phyloP scores from a whole-genome alignment of 257 asterid genomes.

The Apocynum venetum region DNA sequence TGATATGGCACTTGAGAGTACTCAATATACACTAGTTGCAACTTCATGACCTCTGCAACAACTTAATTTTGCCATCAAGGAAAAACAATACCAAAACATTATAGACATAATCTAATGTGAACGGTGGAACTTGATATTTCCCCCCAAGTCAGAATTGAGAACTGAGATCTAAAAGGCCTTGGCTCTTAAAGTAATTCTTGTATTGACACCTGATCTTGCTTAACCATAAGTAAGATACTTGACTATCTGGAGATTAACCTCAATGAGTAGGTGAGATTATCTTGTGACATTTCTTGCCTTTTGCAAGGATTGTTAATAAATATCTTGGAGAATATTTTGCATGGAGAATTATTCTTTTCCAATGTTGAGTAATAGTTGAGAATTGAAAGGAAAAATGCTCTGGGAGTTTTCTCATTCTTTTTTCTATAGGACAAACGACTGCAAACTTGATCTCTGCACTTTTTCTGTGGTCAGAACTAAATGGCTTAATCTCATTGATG shows the following conservation, averaged over 20 bases:
- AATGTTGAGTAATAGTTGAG: background rate
- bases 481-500: background rate
- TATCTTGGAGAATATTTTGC: background rate
- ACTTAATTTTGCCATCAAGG: background rate
- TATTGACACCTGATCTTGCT: background rate
- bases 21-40: background rate
- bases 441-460: background rate
- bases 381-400: background rate
- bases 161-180: background rate
- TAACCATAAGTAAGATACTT: background rate
- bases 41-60: background rate
- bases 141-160: background rate
- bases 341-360: background rate
- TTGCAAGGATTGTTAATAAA: background rate
- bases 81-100: background rate
- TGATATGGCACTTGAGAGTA: background rate
- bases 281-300: background rate
- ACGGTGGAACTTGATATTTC: background rate
- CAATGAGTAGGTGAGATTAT: background rate
- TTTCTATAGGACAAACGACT: background rate
- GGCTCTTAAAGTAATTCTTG: background rate
- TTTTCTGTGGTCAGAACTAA: background rate
- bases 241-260: background rate
- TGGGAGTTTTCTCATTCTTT: background rate
- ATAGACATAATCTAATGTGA: background rate